Evolutionary conservation across 1,284 basidiomycete species (phyloP).

Genomic region (Malassezia japonica): DNA sequence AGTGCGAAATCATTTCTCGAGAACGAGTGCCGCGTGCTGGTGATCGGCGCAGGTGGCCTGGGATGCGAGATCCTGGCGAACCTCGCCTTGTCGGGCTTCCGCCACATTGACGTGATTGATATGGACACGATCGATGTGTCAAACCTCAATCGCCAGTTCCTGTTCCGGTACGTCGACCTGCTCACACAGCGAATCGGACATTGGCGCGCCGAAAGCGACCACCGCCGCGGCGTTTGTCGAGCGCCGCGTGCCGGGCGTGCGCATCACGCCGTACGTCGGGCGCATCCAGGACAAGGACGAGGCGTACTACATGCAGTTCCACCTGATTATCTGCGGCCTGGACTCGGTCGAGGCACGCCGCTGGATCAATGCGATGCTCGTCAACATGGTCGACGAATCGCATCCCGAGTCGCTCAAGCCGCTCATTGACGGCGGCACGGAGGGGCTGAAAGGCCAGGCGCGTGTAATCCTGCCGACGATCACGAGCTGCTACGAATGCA

Average conservation of each 20-base stretch:
- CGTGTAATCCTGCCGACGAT: slow-evolving; percentile 92
- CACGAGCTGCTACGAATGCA: slow-evolving; percentile 95
- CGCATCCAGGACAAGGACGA: slow-evolving; percentile 97
- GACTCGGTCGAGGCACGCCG: slow-evolving; percentile 75
- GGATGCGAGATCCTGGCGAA: slow-evolving; percentile 48
- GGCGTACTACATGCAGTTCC: slow-evolving; percentile 93
- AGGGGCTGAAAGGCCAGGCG: slow-evolving; percentile 99
- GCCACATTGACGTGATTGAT: slow-evolving; percentile 97
- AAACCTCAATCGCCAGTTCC: slow-evolving; percentile 94
- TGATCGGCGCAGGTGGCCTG: slow-evolving; percentile 59
- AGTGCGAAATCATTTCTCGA: slow-evolving; percentile 76
- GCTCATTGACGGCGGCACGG: slow-evolving; percentile 97
- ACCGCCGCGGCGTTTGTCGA: slow-evolving; percentile 76
- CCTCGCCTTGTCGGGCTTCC: slow-evolving; percentile 65
- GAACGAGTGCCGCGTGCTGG: slow-evolving; percentile 77
- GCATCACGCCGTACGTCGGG: slow-evolving; percentile 82
- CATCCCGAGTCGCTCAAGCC: slow-evolving; percentile 88
- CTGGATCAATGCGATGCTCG: slow-evolving; percentile 97
- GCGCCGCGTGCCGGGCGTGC: slow-evolving; percentile 83
- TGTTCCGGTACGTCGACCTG: no score
- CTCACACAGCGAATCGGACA: slow-evolving; percentile 79
- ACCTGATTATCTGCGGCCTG: slow-evolving; percentile 92
- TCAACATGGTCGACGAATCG: slow-evolving; percentile 71
- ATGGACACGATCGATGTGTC: slow-evolving; percentile 99
- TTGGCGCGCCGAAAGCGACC: slow-evolving; percentile 85